Evolutionary conservation across 2,329 filamentous ascomycete species (phyloP), one percentile per base, ranked within the genome.

Genomic region (Verruconis gallopava): DNA sequence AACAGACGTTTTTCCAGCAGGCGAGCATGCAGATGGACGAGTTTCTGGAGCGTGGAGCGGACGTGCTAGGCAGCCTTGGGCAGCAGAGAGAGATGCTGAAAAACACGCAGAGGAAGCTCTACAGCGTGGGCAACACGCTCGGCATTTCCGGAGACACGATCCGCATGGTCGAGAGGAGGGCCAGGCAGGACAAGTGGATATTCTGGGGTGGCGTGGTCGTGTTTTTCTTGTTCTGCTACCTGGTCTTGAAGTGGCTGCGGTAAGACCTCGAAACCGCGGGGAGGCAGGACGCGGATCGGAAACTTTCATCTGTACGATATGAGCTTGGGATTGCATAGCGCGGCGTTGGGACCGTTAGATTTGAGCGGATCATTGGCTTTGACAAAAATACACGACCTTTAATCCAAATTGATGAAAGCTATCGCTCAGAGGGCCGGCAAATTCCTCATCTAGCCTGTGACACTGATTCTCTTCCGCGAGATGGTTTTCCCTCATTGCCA

Each of bases 181-280:
- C 91, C 39, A 82, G 78, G 60, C 83, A 96, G 67, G 91, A 98
- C 60, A 96, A 95, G 64, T 96, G 88, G 86, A 93, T 98, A 25
- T 98, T 98, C 60, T 83, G 82, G 72, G 81, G 68, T 0, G 86
- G 91, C 0, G 85, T 89, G 2, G 62, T 93, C 4, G 62, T 91
- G 25, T 98, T 98, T 61, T 83, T 96, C 53, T 56, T 74, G 28
- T 98, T 98, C 58, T 94, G 89, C 61, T 96, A 85, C 77, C 64
- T 91, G 49, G 86, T 93, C 43, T 58, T 98, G 56, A 82, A 88
- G 62, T 96, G 76, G 57, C 60, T 98, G 62, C 69, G 84, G 57
- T 89, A 62, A 70, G n/a, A n/a, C n/a, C n/a, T n/a, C n/a, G n/a
- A n/a, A n/a, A n/a, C n/a, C n/a, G n/a, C n/a, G n/a, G n/a, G n/a